A percentile compares a stretch with the other conserved stretches of the same genome.
phyloP scores from a whole-genome alignment of 768 basidiomycete genomes.

The Suillus paluster region DNA sequence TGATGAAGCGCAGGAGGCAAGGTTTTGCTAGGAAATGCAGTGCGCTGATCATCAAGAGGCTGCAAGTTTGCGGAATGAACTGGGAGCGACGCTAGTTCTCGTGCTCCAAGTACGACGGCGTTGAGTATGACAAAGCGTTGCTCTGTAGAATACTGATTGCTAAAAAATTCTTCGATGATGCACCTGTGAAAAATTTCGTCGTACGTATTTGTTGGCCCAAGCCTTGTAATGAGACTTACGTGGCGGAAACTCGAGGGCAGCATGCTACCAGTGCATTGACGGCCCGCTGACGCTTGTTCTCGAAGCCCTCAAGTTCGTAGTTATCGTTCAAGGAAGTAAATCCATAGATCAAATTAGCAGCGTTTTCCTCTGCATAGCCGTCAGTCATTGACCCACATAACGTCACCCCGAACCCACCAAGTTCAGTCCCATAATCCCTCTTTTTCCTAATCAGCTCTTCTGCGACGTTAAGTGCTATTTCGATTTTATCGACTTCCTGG shows the following conservation, averaged over 20 bases:
- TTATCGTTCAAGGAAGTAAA: slow-evolving; percentile 80
- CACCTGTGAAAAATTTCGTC: slow-evolving; percentile 47
- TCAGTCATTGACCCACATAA: slow-evolving; percentile 6
- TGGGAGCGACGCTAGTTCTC: slow-evolving; percentile 71
- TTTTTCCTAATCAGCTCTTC: slow-evolving; percentile 88
- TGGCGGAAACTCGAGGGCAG: slow-evolving; percentile 76
- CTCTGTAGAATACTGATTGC: slow-evolving; percentile 85
- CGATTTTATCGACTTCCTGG: slow-evolving; percentile 74
- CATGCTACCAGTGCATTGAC: slow-evolving; percentile 82
- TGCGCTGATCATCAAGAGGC: slow-evolving; percentile 37
- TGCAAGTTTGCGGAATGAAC: slow-evolving; percentile 30
- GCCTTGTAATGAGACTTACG: slow-evolving; percentile 55
- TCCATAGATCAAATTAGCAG: slow-evolving; percentile 76
- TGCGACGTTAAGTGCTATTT: slow-evolving; percentile 79
- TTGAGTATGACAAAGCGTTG: slow-evolving; percentile 88
- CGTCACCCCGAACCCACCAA: slow-evolving; percentile 52
- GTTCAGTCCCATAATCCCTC: slow-evolving; percentile 81
- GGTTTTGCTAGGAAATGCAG: slow-evolving; percentile 80
- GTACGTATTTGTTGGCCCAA: background rate
- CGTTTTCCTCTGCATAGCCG: slow-evolving; percentile 78
- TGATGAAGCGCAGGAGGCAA: slow-evolving; percentile 75
- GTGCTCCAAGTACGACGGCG: slow-evolving; percentile 82
- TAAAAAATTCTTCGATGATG: slow-evolving; percentile 92
- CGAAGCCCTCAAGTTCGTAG: slow-evolving; percentile 82
- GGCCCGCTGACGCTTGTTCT: slow-evolving; percentile 73